Evolutionary conservation across 148 eudicot species (phyloP), one percentile per base, ranked within the genome.

Genomic region (Limonium bicolor): DNA sequence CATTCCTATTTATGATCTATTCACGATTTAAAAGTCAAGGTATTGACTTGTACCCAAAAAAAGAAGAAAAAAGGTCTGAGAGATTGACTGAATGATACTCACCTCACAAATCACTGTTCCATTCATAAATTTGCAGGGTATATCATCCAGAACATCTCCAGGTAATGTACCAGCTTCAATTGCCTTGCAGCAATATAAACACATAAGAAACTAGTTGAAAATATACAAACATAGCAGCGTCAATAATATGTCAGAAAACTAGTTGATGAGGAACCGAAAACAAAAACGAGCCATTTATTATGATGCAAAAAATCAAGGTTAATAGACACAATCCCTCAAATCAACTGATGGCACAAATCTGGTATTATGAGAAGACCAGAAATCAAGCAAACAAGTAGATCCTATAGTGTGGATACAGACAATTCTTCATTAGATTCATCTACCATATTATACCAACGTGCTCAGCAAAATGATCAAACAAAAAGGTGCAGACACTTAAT

Each of bases 141-240:
- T 75, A 60, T 90, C 95, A 60, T 90, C 82, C 59, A 90, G 63
- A 64, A 82, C 61, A 74, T 69, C 77, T 36, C 93, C 93, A 54
- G 97, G 97, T 60, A 90, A 47, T 44, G 69, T 71, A 19, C 97
- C 97, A 50, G 73, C 68, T 68, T 90, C 97, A 56, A 84, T 84
- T 43, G 93, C 95, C 97, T 88, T 15, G n/a, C n/a, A n/a, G n/a
- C n/a, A n/a, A n/a, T n/a, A n/a, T n/a, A n/a, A n/a, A n/a, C n/a
- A n/a, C 60, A 73, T 26, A 20, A n/a, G 33, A 25, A 50, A 15
- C 20, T 45, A 7, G 6, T 12, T 7, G 15, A 41, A 31, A 24
- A 36, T 11, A 25, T 20, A 20, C 9, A 51, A 32, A 17, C 41
- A 12, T 20, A 52, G 18, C 35, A 7, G 7, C 14, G 33, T 8